phyloP scores from a whole-genome alignment of 1,284 basidiomycete genomes.

The Porogramme epimiltina region DNA sequence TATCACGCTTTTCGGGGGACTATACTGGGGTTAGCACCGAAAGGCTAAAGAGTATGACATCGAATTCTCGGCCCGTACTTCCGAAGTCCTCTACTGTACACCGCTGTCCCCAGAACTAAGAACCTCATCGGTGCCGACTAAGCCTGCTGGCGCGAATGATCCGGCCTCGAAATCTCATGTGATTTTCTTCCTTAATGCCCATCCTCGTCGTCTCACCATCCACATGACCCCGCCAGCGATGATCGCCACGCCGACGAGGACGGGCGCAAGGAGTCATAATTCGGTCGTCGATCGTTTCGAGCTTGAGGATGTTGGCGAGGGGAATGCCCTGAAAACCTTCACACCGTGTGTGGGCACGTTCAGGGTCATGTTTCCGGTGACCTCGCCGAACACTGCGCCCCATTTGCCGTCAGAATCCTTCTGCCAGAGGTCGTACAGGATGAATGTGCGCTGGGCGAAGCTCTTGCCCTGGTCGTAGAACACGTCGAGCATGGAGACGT shows the following conservation, averaged over 20 bases:
- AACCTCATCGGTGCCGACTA: too few species aligned
- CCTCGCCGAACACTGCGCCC: slow-evolving; percentile 33
- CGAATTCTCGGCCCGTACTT: too few species aligned
- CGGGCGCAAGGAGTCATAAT: slow-evolving; percentile 16
- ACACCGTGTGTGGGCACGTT: slow-evolving; percentile 30
- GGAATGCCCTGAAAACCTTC: slow-evolving; percentile 32
- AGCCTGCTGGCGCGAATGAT: too few species aligned
- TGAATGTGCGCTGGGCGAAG: slow-evolving; percentile 31
- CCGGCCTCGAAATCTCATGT: too few species aligned
- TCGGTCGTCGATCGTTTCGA: slow-evolving; percentile 14
- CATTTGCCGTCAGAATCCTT: slow-evolving; percentile 33
- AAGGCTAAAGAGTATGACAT: too few species aligned
- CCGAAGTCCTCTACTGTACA: too few species aligned
- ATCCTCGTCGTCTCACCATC: neutral
- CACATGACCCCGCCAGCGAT: neutral
- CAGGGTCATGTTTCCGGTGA: slow-evolving; percentile 28
- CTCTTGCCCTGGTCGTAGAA: slow-evolving; percentile 35
- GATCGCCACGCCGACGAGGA: neutral
- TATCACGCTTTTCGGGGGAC: too few species aligned
- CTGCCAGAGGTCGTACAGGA: slow-evolving; percentile 40
- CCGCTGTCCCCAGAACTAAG: too few species aligned
- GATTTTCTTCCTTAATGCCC: slow-evolving; percentile 1
- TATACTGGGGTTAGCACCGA: too few species aligned
- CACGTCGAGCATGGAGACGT: slow-evolving; percentile 34
- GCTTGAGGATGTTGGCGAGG: slow-evolving; percentile 9